Evolutionary conservation across 495 filamentous ascomycete genomes (phyloP), one percentile per base, ranked within the genome.

Genomic region (Monascus purpureus): DNA sequence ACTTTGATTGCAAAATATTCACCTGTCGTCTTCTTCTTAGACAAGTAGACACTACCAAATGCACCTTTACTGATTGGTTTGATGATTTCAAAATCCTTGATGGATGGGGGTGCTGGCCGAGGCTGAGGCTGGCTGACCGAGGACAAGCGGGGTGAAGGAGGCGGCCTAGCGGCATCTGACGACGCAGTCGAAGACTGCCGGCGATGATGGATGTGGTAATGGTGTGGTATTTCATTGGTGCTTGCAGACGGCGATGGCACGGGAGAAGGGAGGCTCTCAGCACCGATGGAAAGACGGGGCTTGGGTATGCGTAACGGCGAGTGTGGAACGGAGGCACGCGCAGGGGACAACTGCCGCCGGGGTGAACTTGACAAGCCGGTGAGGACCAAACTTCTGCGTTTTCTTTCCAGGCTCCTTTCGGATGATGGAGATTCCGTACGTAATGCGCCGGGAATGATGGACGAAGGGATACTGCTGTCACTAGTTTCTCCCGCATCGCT

Each of bases 1-100:
- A 94, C 92, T 50, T 97, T 97, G 61, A 97, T 94, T 3, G 90
- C 90, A 55, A 82, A 97, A 53, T 96, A 96, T 47, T 97, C 90
- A 14, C 87, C 88, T 1, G 92, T 96, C 0, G 84, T 86, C 53
- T 93, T 97, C 68, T 97, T 97, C 53, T 96, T 97, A 0, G 87
- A 82, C 33, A 97, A 56, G 46, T 96, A 97, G 8, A 97, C 90
- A 53, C 90, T 96, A 4, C 90, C 90, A 58, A 97, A 97, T 9
- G 90, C 90, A 36, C 90, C 90, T 56, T 95, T 96, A 60, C 90
- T 97, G 50, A 97, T 97, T 15, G 90, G 90, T 43, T 97, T 97
- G 57, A 97, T 93, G 44, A 97, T 93, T 45, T 97, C 90, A 50
- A 97, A 97, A 47, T 97, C 90, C 47, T 95, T 96, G 61, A 97